phyloP scores from a whole-genome alignment of 208 protist species.

The Wallacemonas rigidus region DNA sequence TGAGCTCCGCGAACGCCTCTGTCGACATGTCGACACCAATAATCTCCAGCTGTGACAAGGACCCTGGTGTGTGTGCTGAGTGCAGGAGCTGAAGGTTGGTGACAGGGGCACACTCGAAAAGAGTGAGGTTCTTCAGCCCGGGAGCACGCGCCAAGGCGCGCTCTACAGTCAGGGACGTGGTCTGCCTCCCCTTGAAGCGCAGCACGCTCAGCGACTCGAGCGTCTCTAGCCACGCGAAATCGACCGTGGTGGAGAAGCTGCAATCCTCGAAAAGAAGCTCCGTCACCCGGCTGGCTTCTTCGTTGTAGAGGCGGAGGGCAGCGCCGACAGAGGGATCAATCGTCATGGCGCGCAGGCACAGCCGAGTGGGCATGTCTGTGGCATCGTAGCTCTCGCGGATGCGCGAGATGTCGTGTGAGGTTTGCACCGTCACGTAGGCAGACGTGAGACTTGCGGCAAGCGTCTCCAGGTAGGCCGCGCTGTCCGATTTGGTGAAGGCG shows the following conservation, averaged over 20 bases:
- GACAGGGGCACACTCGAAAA: constrained; percentile 29
- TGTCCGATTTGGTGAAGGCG: constrained; percentile 15
- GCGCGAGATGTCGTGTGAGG: constrained; percentile 34
- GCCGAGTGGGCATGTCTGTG: constrained; percentile 14
- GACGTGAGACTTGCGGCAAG: constrained; percentile 27
- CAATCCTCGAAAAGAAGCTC: constrained; percentile 45
- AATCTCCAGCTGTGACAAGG: constrained; percentile 26
- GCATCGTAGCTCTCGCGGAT: constrained; percentile 21
- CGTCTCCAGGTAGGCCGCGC: constrained; percentile 28
- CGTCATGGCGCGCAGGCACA: constrained; percentile 34
- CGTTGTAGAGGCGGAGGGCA: constrained; percentile 30
- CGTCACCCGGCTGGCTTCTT: constrained; percentile 14
- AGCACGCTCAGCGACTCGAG: constrained; percentile 22
- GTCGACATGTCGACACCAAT: constrained; percentile 37
- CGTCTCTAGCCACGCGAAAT: constrained; percentile 27
- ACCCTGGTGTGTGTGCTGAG: neutral
- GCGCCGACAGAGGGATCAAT: constrained; percentile 30
- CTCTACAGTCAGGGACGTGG: constrained; percentile 21
- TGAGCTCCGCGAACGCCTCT: constrained; percentile 25
- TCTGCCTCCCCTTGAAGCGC: constrained; percentile 28
- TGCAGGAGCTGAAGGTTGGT: constrained; percentile 18
- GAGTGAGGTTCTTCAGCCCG: constrained; percentile 25
- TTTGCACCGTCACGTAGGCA: constrained; percentile 26
- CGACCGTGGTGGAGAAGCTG: constrained; percentile 26
- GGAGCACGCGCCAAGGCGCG: constrained; percentile 20